Conservation (phyloP, 345 rosid species). For the Physaria fendleri region DNA sequence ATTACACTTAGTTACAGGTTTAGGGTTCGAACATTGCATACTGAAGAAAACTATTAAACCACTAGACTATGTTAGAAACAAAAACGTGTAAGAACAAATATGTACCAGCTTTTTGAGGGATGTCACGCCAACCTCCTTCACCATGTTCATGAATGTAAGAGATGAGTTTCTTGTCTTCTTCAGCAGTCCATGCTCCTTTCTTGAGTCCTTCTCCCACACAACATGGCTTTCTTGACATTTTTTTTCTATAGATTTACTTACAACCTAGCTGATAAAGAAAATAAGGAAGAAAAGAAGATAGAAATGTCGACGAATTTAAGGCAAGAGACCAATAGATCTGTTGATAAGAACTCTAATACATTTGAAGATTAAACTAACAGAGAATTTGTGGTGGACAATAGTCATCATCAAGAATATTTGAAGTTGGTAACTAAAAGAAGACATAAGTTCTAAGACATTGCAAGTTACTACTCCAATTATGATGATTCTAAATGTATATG, state of each 20-base stretch:
- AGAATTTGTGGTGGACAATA: constrained; percentile 15
- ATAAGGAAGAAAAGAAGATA: background rate
- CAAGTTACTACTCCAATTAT: background rate
- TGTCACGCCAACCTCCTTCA: constrained; percentile 34
- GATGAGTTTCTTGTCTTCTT: constrained; percentile 32
- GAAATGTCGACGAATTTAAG: constrained; percentile 15
- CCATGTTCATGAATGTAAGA: constrained; percentile 27
- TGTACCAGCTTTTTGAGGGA: constrained; percentile 34
- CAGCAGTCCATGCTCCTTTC: constrained; percentile 33
- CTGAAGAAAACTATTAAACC: too few relatives aligned
- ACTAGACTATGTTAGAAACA: too few relatives aligned
- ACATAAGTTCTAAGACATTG: constrained; percentile 4
- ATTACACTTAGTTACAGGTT: too few relatives aligned
- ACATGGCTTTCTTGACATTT: constrained; percentile 31
- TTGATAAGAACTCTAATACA: constrained; percentile 29
- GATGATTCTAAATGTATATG: background rate
- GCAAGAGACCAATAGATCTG: constrained; percentile 18
- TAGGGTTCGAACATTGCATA: too few relatives aligned
- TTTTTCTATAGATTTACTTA: background rate
- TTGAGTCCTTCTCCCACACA: constrained; percentile 33
- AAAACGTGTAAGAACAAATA: background rate
- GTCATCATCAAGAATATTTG: background rate
- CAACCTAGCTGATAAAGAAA: background rate
- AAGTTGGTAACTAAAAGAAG: background rate
- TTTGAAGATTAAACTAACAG: constrained; percentile 20